phyloP scores from a whole-genome alignment of 352 stramenopile genomes.

The Phytophthora chlamydospora region DNA sequence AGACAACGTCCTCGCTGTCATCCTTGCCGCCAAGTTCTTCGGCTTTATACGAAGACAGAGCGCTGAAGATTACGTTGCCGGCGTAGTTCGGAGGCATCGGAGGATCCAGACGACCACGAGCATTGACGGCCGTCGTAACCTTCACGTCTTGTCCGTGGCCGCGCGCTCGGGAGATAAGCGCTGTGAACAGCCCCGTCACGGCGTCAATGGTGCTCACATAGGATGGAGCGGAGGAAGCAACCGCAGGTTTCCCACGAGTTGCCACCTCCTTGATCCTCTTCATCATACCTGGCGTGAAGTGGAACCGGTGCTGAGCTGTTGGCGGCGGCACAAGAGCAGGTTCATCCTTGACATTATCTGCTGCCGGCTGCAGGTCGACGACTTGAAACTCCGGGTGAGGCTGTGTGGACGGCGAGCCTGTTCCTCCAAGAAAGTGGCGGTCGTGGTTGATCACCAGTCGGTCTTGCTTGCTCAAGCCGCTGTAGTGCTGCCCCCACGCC shows the following conservation, averaged over 20 bases:
- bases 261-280: slow-evolving; percentile 47
- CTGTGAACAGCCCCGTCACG: slow-evolving; percentile 54
- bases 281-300: slow-evolving; percentile 50
- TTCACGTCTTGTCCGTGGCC: slow-evolving; percentile 46
- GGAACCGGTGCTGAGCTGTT: slow-evolving; percentile 54
- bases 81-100: slow-evolving; percentile 51
- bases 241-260: background rate
- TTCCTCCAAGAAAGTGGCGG: slow-evolving; percentile 39
- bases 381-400: slow-evolving; percentile 57
- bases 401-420: slow-evolving; percentile 22
- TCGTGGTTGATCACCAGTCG: slow-evolving; percentile 46
- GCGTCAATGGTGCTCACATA: slow-evolving; percentile 65
- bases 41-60: slow-evolving; percentile 40
- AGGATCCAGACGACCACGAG: slow-evolving; percentile 46
- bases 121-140: slow-evolving; percentile 61
- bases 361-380: background rate
- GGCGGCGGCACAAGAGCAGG: slow-evolving; percentile 15
- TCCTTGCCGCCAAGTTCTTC: slow-evolving; percentile 19
- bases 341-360: slow-evolving; percentile 1
- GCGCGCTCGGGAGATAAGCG: slow-evolving; percentile 56
- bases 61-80: slow-evolving; percentile 65
- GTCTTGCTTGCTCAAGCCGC: slow-evolving; percentile 29
- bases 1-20: background rate
- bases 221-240: background rate
- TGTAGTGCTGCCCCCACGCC: slow-evolving; percentile 64